Evolutionary conservation across 345 rosid genomes (phyloP), one percentile per base, ranked within the genome.

Genomic region (Abelmoschus esculentus): DNA sequence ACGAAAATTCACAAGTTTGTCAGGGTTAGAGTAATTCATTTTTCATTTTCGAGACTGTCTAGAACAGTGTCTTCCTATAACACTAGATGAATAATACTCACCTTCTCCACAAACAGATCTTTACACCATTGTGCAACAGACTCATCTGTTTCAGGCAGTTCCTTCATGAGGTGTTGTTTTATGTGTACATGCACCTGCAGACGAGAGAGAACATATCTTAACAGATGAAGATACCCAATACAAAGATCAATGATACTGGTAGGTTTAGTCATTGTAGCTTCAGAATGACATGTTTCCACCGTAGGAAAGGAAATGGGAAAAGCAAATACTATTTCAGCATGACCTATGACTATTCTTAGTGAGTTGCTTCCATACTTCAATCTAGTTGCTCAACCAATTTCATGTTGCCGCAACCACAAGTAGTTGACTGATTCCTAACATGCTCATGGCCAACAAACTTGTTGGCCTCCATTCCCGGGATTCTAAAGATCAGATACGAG

Each of bases 121-220:
- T 76, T 90, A 81, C 99, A 95, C 99, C 97, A 95, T 73, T 90
- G 96, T 42, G 97, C 86, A 76, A 91, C 85, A 44, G 80, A 93
- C 49, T 95, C 99, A 29, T 93, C 88, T 42, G 91, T 79, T 81
- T 85, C 89, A 68, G 99, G 99, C 76, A 95, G 83, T 69, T 88
- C 96, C 74, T 86, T 82, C 96, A 91, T 91, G 67, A 73, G 58
- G 77, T 82, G 96, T 53, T 96, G 78, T 80, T 82, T 84, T 70
- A 95, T 73, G 75, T 84, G 96, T 72, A 95, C 81, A 61, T 91
- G 87, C 74, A 95, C 80, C 99, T 95, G 87, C 74, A 83, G 74
- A 70, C 73, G 52, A 73, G 13, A 38, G 47, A 15, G 69, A n/a
- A 0, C 8, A 12, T 56, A 56, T 56, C 32, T 61, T 69, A 67